These are phyloP conservation scores for Penicillium olsonii DNA, from an alignment of 2,329 filamentous ascomycete genomes.

Conservation along the genomic window DNA sequence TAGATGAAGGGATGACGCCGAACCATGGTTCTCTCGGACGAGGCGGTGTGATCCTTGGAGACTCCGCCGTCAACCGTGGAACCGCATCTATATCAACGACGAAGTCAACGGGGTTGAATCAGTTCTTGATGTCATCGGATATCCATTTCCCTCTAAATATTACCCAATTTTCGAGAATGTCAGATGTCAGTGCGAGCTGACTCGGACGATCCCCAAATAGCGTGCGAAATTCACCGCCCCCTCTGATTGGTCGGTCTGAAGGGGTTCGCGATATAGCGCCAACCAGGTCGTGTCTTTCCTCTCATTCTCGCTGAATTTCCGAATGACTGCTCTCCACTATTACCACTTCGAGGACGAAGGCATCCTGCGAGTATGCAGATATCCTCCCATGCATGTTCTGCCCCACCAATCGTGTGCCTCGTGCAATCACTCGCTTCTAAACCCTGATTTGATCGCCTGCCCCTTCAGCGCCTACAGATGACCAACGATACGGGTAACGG, in stretches of 20 bases:
- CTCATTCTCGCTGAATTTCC: slow-evolving; percentile 4
- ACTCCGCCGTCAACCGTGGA: too few species aligned
- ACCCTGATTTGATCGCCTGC: slow-evolving; percentile 12
- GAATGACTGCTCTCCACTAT: slow-evolving; percentile 12
- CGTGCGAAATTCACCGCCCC: slow-evolving; percentile 4
- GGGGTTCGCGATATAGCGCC: slow-evolving; percentile 7
- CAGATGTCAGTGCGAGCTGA: slow-evolving; percentile 34
- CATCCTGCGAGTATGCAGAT: slow-evolving; percentile 11
- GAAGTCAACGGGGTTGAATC: too few species aligned
- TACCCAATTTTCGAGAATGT: slow-evolving; percentile 18
- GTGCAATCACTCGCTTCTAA: slow-evolving; percentile 12
- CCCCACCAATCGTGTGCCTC: slow-evolving; percentile 13
- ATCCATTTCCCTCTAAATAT: neutral
- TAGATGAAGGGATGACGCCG: slow-evolving; percentile 18
- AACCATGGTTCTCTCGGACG: slow-evolving; percentile 20
- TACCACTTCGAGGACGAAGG: slow-evolving; percentile 2
- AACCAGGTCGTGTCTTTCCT: slow-evolving; percentile 14
- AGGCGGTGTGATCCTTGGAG: slow-evolving; percentile 31
- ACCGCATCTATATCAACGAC: slow-evolving; percentile 4
- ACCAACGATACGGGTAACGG: slow-evolving; percentile 10
- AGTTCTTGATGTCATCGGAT: slow-evolving; percentile 5
- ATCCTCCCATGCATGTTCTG: slow-evolving; percentile 11
- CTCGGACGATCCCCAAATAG: slow-evolving; percentile 14
- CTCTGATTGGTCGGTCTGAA: slow-evolving; percentile 17
- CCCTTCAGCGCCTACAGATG: slow-evolving; percentile 13